Percentiles rank a stretch among this genome's conserved stretches.
phyloP scores from a whole-genome alignment of 1,284 basidiomycete genomes.

The Ceraceosorus bombacis region DNA sequence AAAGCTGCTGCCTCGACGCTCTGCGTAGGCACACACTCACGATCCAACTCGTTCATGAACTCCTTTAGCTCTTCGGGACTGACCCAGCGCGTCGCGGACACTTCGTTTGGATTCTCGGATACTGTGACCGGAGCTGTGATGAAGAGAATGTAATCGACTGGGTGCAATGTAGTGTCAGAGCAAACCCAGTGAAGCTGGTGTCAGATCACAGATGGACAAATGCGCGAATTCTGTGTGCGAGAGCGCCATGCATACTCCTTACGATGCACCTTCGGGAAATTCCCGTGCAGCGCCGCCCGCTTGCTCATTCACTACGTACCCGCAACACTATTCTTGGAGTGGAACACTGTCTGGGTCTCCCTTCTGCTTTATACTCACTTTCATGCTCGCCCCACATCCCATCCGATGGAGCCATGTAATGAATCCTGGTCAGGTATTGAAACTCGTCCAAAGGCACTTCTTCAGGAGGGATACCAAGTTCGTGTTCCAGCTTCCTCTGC shows the following conservation, averaged over 20 bases:
- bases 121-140: conserved; percentile 81
- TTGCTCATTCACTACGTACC: no score
- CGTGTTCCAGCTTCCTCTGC: conserved; percentile 89
- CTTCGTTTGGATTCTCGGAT: conserved; percentile 79
- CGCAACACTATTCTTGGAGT: no score
- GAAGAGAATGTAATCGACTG: conserved; percentile 98
- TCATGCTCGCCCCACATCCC: conserved; percentile 98
- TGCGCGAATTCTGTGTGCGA: no score
- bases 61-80: conserved; percentile 76
- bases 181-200: no score
- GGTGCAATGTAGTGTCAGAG: background rate
- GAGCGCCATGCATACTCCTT: background rate
- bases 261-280: background rate
- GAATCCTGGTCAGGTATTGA: conserved; percentile 91
- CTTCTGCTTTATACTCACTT: conserved; percentile 56
- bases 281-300: background rate
- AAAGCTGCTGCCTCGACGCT: no score
- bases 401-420: conserved; percentile 88
- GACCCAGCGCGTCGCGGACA: conserved; percentile 84
- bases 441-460: conserved; percentile 74
- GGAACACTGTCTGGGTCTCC: background rate
- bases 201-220: no score
- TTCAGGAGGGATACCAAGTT: conserved; percentile 76
- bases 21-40: conserved; percentile 12
- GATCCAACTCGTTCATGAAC: conserved; percentile 72